Evolutionary conservation across 306 rosid genomes (phyloP).

Genomic region (Potentilla sterilis): DNA sequence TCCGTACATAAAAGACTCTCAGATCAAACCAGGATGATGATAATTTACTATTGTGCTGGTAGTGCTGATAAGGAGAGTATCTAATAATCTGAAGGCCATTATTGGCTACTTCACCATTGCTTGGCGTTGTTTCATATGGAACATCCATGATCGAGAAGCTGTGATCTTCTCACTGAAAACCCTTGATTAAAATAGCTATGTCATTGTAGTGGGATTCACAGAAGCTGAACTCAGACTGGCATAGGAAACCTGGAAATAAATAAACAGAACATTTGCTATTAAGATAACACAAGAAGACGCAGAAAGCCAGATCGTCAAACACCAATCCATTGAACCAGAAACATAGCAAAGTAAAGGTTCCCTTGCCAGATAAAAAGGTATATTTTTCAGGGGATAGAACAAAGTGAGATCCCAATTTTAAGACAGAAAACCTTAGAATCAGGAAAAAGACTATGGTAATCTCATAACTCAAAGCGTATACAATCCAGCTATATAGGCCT

Average conservation of each 20-base stretch:
- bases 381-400: neutral
- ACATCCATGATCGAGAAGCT: conserved; percentile 47
- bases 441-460: conserved; percentile 15
- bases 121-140: conserved; percentile 32
- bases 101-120: conserved; percentile 43
- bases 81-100: conserved; percentile 52
- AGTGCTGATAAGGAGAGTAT: conserved; percentile 65
- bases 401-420: conserved; percentile 8
- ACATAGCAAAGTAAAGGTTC: conserved; percentile 8
- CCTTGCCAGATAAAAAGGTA: conserved; percentile 17
- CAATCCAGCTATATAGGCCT: conserved; percentile 7
- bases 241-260: conserved; percentile 38
- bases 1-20: conserved; percentile 84
- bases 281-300: conserved; percentile 17
- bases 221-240: conserved; percentile 34
- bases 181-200: conserved; percentile 20
- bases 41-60: conserved; percentile 49
- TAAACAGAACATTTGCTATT: conserved; percentile 23
- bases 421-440: conserved; percentile 22
- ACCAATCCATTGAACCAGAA: conserved; percentile 18
- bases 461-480: conserved; percentile 21
- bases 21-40: conserved; percentile 75
- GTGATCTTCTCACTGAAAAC: conserved; percentile 43
- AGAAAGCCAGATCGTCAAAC: conserved; percentile 21
- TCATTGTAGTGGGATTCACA: conserved; percentile 21